Percentiles rank a stretch among this genome's conserved stretches.
Conservation (phyloP, 352 stramenopile genomes). For the Phytopythium oedochilum region DNA sequence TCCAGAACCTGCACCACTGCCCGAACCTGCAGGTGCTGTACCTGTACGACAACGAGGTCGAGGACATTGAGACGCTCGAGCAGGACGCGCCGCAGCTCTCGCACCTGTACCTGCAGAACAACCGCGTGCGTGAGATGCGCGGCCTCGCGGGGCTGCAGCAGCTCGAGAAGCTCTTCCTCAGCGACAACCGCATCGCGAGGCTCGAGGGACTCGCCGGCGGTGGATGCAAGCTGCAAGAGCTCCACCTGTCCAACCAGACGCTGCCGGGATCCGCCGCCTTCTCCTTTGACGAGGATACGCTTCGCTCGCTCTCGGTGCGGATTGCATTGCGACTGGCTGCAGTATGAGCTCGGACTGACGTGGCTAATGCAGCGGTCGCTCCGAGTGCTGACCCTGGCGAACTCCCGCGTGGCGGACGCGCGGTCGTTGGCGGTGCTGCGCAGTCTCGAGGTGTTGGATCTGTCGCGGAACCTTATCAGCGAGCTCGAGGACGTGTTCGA, state of each 20-base stretch:
- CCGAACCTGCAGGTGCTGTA: slow-evolving; percentile 71
- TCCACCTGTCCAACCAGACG: slow-evolving; percentile 62
- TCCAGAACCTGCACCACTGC: slow-evolving; percentile 59
- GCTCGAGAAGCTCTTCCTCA: slow-evolving; percentile 73
- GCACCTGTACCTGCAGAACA: slow-evolving; percentile 74
- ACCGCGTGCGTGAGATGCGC: slow-evolving; percentile 48
- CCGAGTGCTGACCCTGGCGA: slow-evolving; percentile 57
- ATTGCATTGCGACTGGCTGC: neutral
- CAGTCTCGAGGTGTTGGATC: slow-evolving; percentile 49
- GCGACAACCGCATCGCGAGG: slow-evolving; percentile 53
- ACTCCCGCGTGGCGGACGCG: slow-evolving; percentile 34
- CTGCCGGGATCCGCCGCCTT: slow-evolving; percentile 24
- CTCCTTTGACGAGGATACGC: slow-evolving; percentile 38
- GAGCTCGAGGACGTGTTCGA: slow-evolving; percentile 67
- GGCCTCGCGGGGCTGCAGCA: slow-evolving; percentile 29
- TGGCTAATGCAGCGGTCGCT: slow-evolving; percentile 32
- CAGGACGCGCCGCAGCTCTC: slow-evolving; percentile 38
- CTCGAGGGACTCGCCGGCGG: slow-evolving; percentile 40
- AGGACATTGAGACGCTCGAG: slow-evolving; percentile 49
- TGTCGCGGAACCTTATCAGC: slow-evolving; percentile 59
- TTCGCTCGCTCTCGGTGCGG: slow-evolving; percentile 37
- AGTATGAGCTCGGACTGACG: neutral
- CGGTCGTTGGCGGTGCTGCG: slow-evolving; percentile 25
- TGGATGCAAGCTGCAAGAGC: slow-evolving; percentile 35
- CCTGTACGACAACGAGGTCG: slow-evolving; percentile 74